Evolutionary conservation across 2,329 filamentous ascomycete genomes (phyloP), one percentile per base, ranked within the genome.

Genomic region (Colletotrichum gloeosporioides): DNA sequence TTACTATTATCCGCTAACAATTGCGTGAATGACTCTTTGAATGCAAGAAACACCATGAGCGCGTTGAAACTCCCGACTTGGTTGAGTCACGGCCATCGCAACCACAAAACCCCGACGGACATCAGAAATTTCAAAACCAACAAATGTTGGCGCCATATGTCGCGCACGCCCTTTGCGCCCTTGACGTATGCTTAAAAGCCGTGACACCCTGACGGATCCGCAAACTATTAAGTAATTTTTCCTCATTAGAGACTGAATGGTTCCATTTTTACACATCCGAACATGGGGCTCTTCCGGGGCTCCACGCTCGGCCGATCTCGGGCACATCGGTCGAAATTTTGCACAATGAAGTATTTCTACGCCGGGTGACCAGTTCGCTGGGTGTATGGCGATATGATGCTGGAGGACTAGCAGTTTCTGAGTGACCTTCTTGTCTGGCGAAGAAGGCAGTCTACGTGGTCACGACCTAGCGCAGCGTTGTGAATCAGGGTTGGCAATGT

Each of bases 301-400:
- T 66, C 59, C 61, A 65, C 29, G 61, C 61, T 75, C 67, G 67
- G 72, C 72, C 72, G 72, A 71, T 63, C 55, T 66, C 67, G 71
- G 72, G 72, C 44, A n/a, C 22, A 10, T 61, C 16, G 27, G 25
- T 53, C 29, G 29, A 71, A 62, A 70, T 59, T 66, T 71, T 75
- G 44, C 49, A 39, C 44, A 44, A 13, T 61, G 10, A 13, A 27
- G 49, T 39, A 68, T 39, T 31, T 73, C 55, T 53, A 55, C 31
- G 57, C 15, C 12, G 12, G 25, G 29, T 10, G 27, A n/a, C 4
- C 25, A 6, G 18, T 3, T 53, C 6, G n/a, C 12, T 22, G 44
- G n/a, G n/a, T 13, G 13, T 65, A 6, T n/a, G 12, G 25, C 22
- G n/a, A 29, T 44, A 29, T 1, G n/a, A 6, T 72, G 25, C 3